Evolutionary conservation across 495 filamentous ascomycete species (phyloP).

Genomic region (Penicillium atrosanguineum): DNA sequence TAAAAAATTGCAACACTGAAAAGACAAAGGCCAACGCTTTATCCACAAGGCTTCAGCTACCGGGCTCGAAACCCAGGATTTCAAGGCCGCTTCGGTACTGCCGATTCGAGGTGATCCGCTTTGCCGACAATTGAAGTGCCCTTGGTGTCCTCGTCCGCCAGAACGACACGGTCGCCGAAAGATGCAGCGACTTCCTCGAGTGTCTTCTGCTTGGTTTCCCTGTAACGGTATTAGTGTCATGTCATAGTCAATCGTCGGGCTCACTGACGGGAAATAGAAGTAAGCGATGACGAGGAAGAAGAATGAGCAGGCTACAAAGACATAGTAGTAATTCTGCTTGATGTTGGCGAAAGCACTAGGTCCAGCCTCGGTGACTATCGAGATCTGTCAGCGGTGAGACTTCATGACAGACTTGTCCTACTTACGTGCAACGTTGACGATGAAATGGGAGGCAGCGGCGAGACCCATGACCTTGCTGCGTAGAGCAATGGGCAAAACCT

Average conservation of each 20-base stretch:
- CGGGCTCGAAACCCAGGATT: not conserved
- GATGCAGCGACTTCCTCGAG: constrained; percentile 58
- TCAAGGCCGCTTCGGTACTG: not conserved
- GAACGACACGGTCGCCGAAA: constrained; percentile 55
- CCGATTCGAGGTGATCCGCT: constrained; percentile 27
- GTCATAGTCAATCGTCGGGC: not conserved
- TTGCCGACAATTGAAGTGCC: constrained; percentile 12
- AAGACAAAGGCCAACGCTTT: no score
- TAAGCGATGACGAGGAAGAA: constrained; percentile 53
- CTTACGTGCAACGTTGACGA: constrained; percentile 55
- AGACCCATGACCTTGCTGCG: constrained; percentile 60
- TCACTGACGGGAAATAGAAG: constrained; percentile 52
- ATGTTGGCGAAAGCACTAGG: constrained; percentile 59
- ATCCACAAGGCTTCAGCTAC: not conserved
- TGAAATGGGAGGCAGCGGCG: constrained; percentile 55
- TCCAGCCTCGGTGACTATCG: constrained; percentile 54
- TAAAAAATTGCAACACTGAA: no score
- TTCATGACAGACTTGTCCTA: not conserved
- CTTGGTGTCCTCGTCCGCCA: constrained; percentile 33
- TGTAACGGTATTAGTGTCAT: constrained; percentile 5
- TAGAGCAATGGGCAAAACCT: constrained; percentile 55
- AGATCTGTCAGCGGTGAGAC: not conserved
- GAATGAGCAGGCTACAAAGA: constrained; percentile 51
- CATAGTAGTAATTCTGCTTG: constrained; percentile 59
- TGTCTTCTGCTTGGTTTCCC: constrained; percentile 55